Evolutionary conservation across 2,329 filamentous ascomycete species (phyloP).

Genomic region (Aspergillus pseudotamarii): DNA sequence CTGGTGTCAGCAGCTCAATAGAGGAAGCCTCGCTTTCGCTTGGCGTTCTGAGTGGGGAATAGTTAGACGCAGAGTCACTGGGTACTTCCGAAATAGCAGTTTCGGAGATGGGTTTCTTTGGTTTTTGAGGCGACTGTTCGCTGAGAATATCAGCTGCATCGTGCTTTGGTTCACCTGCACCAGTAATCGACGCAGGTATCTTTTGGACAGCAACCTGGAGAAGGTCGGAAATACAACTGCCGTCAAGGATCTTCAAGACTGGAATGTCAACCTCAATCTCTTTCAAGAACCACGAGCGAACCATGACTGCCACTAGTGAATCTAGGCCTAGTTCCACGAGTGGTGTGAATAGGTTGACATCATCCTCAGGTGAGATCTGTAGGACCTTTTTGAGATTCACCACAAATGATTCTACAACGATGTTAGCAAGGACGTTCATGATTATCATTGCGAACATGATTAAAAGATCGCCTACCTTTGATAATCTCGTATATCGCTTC

Average conservation of each 20-base stretch:
- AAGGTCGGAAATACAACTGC: slow-evolving; percentile 14
- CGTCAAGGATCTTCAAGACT: slow-evolving; percentile 50
- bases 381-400: slow-evolving; percentile 1
- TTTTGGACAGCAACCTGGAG: not conserved
- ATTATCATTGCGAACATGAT: no score
- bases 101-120: slow-evolving; percentile 24
- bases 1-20: not conserved
- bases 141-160: not conserved
- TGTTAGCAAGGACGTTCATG: no score
- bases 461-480: not conserved
- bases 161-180: not conserved
- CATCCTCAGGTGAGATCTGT: not conserved
- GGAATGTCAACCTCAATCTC: slow-evolving; percentile 49
- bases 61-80: not conserved
- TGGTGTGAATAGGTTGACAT: not conserved
- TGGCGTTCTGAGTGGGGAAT: not conserved
- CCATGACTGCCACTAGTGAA: slow-evolving; percentile 43
- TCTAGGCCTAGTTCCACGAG: slow-evolving; percentile 40
- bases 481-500: not conserved
- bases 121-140: not conserved
- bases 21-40: not conserved
- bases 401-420: slow-evolving; percentile 1
- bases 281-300: slow-evolving; percentile 54
- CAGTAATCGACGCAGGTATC: not conserved
- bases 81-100: slow-evolving; percentile 5